Evolutionary conservation across 2,329 filamentous ascomycete genomes (phyloP).

Genomic region (Botrytis byssoidea): DNA sequence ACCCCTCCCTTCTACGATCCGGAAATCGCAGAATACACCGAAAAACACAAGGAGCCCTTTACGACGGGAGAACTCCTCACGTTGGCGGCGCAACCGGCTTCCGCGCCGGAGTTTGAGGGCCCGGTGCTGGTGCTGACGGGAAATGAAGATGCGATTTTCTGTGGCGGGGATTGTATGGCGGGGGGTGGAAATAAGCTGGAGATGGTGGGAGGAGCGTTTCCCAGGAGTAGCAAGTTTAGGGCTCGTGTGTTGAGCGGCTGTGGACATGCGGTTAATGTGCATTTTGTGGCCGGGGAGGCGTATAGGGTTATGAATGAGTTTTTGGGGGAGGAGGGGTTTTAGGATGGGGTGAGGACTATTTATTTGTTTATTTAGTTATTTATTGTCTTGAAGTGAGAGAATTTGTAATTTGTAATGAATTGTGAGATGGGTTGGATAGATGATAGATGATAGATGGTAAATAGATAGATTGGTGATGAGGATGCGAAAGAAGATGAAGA

Average conservation of each 20-base stretch:
- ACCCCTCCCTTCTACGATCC: conserved; percentile 12
- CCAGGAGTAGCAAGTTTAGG: not conserved
- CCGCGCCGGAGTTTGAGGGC: not conserved
- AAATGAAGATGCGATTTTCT: conserved; percentile 11
- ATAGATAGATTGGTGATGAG: not conserved
- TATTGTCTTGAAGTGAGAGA: not conserved
- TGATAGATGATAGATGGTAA: not conserved
- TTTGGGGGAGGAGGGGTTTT: not conserved
- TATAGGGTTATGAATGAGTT: conserved; percentile 19
- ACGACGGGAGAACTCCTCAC: conserved; percentile 5
- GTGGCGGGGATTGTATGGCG: conserved; percentile 3
- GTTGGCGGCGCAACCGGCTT: not conserved
- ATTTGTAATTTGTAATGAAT: not conserved
- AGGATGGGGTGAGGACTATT: not conserved
- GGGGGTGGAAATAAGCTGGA: not conserved
- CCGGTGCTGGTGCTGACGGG: conserved; percentile 7
- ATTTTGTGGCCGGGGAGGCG: conserved; percentile 7
- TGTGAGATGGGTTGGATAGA: not conserved
- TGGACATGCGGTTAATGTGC: conserved; percentile 19
- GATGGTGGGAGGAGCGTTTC: not conserved
- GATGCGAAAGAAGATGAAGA: too few species aligned
- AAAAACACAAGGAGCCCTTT: not conserved
- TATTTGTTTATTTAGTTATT: too few species aligned
- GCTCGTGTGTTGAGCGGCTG: not conserved
- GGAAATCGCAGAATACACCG: not conserved